Conservation (phyloP, 805 yeast species). For the Yamadazyma akitaensis region DNA sequence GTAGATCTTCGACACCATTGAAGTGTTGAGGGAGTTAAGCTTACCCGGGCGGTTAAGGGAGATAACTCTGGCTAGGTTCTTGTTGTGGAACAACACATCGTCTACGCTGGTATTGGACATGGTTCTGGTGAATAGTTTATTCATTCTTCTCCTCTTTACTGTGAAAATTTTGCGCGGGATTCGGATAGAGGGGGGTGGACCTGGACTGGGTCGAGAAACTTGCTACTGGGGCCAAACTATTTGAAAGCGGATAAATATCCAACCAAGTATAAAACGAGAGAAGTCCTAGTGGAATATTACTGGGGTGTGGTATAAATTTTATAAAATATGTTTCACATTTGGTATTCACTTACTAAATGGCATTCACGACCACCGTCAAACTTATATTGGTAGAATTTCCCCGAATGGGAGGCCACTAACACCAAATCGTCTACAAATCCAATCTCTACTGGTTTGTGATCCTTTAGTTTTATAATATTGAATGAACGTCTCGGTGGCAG, state of each 20-base stretch:
- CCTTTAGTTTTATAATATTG: constrained; percentile 39
- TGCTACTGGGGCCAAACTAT: not conserved
- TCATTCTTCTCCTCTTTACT: not conserved
- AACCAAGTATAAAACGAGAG: too few species aligned
- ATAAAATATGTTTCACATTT: not conserved
- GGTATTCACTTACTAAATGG: constrained; percentile 24
- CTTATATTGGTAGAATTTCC: constrained; percentile 36
- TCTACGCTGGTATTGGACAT: constrained; percentile 15
- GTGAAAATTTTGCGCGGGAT: constrained; percentile 8
- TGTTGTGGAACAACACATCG: constrained; percentile 63
- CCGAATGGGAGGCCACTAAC: constrained; percentile 37
- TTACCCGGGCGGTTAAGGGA: constrained; percentile 77
- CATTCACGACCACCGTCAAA: constrained; percentile 26
- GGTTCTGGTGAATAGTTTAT: constrained; percentile 7
- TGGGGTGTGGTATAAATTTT: too few species aligned
- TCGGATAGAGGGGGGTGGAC: not conserved
- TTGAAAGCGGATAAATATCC: too few species aligned
- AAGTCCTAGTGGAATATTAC: too few species aligned
- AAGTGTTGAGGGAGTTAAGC: constrained; percentile 76
- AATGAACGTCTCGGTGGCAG: constrained; percentile 43
- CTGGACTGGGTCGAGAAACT: not conserved
- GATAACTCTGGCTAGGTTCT: constrained; percentile 66
- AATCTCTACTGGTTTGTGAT: constrained; percentile 30
- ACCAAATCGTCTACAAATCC: constrained; percentile 35
- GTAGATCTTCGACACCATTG: constrained; percentile 69